Percentiles rank a stretch among this genome's conserved stretches.
These are phyloP conservation scores for Phytophthora brassicae DNA, from an alignment of 352 stramenopile species.

Conservation along the genomic window DNA sequence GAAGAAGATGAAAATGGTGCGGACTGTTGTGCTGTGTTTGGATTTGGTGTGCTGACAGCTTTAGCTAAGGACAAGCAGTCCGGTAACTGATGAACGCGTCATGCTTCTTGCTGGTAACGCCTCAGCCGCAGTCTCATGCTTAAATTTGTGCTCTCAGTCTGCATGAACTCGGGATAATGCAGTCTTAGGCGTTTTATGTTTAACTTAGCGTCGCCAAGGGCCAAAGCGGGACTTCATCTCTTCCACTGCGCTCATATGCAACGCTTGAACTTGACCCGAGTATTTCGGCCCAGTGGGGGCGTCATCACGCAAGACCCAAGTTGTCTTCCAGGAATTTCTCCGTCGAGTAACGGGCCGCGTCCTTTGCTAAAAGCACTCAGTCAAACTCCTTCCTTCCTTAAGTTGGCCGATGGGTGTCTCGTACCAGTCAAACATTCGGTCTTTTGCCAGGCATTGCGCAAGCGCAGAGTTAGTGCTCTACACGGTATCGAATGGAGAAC, in stretches of 20 bases:
- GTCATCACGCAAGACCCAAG: constrained; percentile 15
- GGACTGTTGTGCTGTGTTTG: constrained; percentile 17
- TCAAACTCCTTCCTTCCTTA: not conserved
- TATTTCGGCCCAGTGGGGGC: not conserved
- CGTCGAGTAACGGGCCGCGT: constrained; percentile 24
- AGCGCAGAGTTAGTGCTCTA: constrained; percentile 4
- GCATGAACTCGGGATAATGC: not conserved
- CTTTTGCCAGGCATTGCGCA: constrained; percentile 30
- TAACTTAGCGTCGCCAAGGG: not conserved
- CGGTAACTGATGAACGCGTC: constrained; percentile 29
- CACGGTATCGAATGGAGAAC: constrained; percentile 15
- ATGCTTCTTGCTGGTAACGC: constrained; percentile 22
- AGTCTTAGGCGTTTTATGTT: not conserved
- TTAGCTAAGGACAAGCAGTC: not conserved
- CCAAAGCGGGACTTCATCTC: constrained; percentile 2
- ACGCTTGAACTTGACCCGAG: constrained; percentile 33
- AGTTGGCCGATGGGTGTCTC: constrained; percentile 14
- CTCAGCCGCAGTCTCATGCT: constrained; percentile 27
- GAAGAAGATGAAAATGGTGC: constrained; percentile 1
- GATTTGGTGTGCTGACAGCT: no score
- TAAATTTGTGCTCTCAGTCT: constrained; percentile 8
- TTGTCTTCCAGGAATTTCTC: constrained; percentile 30
- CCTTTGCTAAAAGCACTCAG: constrained; percentile 22
- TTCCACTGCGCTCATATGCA: constrained; percentile 22
- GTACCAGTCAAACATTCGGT: constrained; percentile 19